Percentiles rank a stretch among this genome's conserved stretches.
Evolutionary conservation across 2,329 filamentous ascomycete species (phyloP).

Genomic region (Alternaria brassicae): DNA sequence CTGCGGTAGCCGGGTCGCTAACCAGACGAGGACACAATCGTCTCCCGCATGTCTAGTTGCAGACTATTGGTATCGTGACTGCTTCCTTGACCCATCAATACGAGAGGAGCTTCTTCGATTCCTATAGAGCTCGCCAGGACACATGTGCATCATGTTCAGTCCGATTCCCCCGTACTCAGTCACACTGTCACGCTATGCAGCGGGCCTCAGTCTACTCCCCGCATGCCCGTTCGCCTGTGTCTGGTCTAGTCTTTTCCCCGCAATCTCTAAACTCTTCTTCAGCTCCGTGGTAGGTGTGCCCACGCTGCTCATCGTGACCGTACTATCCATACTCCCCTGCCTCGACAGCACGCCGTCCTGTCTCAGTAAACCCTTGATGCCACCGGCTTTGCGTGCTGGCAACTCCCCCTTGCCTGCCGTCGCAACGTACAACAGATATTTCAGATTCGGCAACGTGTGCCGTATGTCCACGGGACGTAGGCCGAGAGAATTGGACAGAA

Average conservation of each 20-base stretch:
- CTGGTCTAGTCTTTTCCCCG: conserved; percentile 19
- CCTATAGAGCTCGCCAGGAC: too few relatives aligned
- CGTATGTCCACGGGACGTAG: conserved; percentile 86
- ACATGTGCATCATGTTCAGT: too few relatives aligned
- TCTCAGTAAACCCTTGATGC: conserved; percentile 44
- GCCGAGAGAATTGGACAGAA: conserved; percentile 67
- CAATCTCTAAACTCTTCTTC: conserved; percentile 27
- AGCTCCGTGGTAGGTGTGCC: conserved; percentile 30
- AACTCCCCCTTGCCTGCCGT: conserved; percentile 76
- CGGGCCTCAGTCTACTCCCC: conserved; percentile 38
- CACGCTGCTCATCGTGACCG: conserved; percentile 35
- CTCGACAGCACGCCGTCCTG: conserved; percentile 35
- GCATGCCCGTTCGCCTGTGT: conserved; percentile 31
- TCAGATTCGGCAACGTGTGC: conserved; percentile 90
- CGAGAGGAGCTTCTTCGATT: too few relatives aligned
- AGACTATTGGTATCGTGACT: too few relatives aligned
- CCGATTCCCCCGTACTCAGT: too few relatives aligned
- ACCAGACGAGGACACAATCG: not conserved
- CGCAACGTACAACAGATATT: conserved; percentile 88
- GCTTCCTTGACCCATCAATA: too few relatives aligned
- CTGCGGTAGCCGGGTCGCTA: not conserved
- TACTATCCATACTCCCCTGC: conserved; percentile 46
- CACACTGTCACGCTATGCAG: not conserved
- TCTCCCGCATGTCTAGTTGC: too few relatives aligned
- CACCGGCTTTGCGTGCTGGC: conserved; percentile 52